Evolutionary conservation across 495 filamentous ascomycete genomes (phyloP).

Genomic region (Hyphodiscus hymeniophilus): DNA sequence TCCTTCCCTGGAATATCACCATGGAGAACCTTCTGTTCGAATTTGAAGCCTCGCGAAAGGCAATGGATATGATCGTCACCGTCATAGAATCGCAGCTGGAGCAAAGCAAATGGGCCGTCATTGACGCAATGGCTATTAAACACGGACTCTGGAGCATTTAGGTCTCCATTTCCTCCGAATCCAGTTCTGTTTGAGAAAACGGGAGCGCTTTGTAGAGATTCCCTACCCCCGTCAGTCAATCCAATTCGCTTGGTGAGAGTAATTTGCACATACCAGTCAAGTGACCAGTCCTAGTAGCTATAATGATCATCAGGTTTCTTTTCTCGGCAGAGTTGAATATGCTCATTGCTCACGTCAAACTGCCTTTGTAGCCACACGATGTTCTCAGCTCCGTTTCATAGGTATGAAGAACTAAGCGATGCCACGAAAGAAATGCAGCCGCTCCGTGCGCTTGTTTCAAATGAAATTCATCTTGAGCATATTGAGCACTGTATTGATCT

Average conservation of each 20-base stretch:
- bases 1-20: not conserved
- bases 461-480: too few relatives aligned
- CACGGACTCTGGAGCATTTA: not conserved
- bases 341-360: not conserved
- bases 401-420: conserved; percentile 58
- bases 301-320: not conserved
- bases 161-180: conserved; percentile 7
- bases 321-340: too few relatives aligned
- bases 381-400: conserved; percentile 62
- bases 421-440: conserved; percentile 53
- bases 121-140: conserved; percentile 13
- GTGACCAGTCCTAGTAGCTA: conserved; percentile 17
- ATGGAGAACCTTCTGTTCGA: not conserved
- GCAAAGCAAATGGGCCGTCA: conserved; percentile 21
- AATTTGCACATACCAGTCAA: too few relatives aligned
- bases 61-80: conserved; percentile 14
- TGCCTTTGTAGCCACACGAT: conserved; percentile 56
- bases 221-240: too few relatives aligned
- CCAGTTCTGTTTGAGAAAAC: conserved; percentile 2
- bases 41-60: conserved; percentile 20
- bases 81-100: conserved; percentile 4
- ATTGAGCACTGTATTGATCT: too few relatives aligned
- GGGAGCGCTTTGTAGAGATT: not conserved
- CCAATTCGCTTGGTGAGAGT: too few relatives aligned
- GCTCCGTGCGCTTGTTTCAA: not conserved